Percentiles rank a stretch among this genome's conserved stretches.
phyloP scores from a whole-genome alignment of 768 basidiomycete species.

The Termitomyces sp. region DNA sequence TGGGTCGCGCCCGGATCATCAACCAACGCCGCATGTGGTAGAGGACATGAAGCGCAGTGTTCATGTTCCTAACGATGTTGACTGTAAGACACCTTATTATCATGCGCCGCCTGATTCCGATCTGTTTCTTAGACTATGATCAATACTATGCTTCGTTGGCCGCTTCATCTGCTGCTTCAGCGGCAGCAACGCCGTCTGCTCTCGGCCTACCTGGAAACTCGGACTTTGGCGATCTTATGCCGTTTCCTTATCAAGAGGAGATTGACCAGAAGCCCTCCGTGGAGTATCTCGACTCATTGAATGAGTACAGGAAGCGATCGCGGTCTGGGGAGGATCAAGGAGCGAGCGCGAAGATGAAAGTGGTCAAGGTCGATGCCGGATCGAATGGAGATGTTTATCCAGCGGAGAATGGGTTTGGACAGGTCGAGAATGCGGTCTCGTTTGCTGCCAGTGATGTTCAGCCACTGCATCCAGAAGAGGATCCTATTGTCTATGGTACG shows the following conservation, averaged over 20 bases:
- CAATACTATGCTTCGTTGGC: slow-evolving; percentile 79
- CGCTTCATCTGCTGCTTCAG: slow-evolving; percentile 50
- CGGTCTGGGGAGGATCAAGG: slow-evolving; percentile 60
- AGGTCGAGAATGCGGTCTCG: slow-evolving; percentile 18
- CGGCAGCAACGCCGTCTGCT: slow-evolving; percentile 56
- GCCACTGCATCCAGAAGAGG: slow-evolving; percentile 30
- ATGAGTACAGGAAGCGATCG: slow-evolving; percentile 71
- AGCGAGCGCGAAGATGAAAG: slow-evolving; percentile 26
- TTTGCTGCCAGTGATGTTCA: slow-evolving; percentile 13
- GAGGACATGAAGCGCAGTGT: slow-evolving; percentile 22
- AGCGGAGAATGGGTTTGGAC: slow-evolving; percentile 17
- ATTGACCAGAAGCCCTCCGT: slow-evolving; percentile 64
- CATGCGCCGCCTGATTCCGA: neutral
- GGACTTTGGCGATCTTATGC: slow-evolving; percentile 42
- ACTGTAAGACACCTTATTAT: slow-evolving; percentile 45
- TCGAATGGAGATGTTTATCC: slow-evolving; percentile 18
- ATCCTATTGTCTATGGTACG: slow-evolving; percentile 67
- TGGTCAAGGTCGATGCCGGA: slow-evolving; percentile 34
- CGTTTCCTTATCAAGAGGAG: slow-evolving; percentile 44
- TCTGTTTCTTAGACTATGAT: slow-evolving; percentile 53
- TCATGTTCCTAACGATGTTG: slow-evolving; percentile 44
- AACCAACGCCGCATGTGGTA: slow-evolving; percentile 13
- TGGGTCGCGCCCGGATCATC: slow-evolving; percentile 29
- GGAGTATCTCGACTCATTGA: slow-evolving; percentile 63
- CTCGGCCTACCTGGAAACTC: slow-evolving; percentile 38